Evolutionary conservation across 2,329 filamentous ascomycete species (phyloP), one percentile per base, ranked within the genome.

Genomic region (Paraphaeosphaeria sporulosa): DNA sequence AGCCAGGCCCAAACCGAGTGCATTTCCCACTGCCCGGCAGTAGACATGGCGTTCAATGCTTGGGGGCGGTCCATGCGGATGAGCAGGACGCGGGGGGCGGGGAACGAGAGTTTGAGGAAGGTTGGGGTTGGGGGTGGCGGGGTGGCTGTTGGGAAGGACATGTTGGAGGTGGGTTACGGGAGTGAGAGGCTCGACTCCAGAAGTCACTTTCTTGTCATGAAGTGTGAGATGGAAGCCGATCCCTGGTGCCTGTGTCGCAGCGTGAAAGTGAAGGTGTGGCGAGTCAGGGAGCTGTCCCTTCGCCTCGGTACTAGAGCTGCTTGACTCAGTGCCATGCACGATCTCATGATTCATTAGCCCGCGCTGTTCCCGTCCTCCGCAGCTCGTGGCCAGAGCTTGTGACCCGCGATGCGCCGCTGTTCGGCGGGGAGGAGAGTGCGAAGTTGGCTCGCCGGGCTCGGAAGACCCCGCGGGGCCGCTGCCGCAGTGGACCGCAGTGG

Each of bases 1-100:
- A 83, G 82, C 82, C 82, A 84, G 43, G 76, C 74, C 70, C 81
- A 82, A 0, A 85, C 65, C 3, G 68, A 64, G 57, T 81, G 76
- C 60, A 80, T 76, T 66, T 84, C 83, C 76, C 77, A 81, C 66
- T 81, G 80, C 3, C 78, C 65, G 50, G 58, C 36, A 10, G 64
- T 67, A 49, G 61, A 62, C 60, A 68, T 63, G 54, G 56, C 75
- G 62, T 84, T 84, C 71, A 82, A 77, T 48, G 72, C 68, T 42
- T 68, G 67, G 32, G 79, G 75, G 3, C 81, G 78, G 67, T 82
- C 78, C 68, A 84, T 83, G 46, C 79, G 81, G 25, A 84, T 76
- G 47, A 83, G 77, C 8, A 85, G 71, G 38, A 84, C 78, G 55
- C 75, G 70, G 0, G 76, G 75, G 1, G 73, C 72, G 2, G 82